phyloP scores from a whole-genome alignment of 768 basidiomycete genomes.

The Paxillus involutus region DNA sequence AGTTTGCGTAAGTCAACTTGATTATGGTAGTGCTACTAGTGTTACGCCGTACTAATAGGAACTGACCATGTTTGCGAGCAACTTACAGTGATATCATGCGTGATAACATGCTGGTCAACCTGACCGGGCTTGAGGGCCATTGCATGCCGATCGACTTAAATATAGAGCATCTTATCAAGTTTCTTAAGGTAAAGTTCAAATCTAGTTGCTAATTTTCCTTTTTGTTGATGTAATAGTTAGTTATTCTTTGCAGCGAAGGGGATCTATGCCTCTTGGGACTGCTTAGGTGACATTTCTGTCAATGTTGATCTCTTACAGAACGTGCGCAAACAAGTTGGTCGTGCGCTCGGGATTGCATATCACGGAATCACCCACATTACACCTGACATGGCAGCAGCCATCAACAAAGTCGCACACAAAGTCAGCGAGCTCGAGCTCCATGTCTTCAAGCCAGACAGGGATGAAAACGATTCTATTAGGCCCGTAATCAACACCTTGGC shows the following conservation, averaged over 20 bases:
- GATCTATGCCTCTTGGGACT: conserved; percentile 31
- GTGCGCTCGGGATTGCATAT: conserved; percentile 21
- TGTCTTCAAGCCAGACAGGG: not conserved
- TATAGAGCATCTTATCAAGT: no score
- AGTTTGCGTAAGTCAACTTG: conserved; percentile 26
- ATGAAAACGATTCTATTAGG: conserved; percentile 1
- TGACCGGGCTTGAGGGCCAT: conserved; percentile 29
- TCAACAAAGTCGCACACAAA: conserved; percentile 1
- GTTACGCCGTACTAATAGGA: not conserved
- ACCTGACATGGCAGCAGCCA: conserved; percentile 15
- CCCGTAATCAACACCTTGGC: conserved; percentile 12
- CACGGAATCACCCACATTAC: conserved; percentile 25
- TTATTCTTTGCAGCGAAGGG: conserved; percentile 26
- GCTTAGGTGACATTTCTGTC: conserved; percentile 32
- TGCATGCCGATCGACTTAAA: conserved; percentile 17
- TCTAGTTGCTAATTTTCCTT: no score
- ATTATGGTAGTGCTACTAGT: not conserved
- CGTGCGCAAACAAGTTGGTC: conserved; percentile 29
- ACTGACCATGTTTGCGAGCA: not conserved
- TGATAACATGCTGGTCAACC: conserved; percentile 35
- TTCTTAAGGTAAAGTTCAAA: not conserved
- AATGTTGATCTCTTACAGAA: conserved; percentile 24
- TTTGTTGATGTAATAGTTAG: no score
- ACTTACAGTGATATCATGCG: conserved; percentile 32
- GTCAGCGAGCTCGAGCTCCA: conserved; percentile 11